Conservation (phyloP, 192 early-diverging fungal genomes). For the Thamnidium elegans region DNA sequence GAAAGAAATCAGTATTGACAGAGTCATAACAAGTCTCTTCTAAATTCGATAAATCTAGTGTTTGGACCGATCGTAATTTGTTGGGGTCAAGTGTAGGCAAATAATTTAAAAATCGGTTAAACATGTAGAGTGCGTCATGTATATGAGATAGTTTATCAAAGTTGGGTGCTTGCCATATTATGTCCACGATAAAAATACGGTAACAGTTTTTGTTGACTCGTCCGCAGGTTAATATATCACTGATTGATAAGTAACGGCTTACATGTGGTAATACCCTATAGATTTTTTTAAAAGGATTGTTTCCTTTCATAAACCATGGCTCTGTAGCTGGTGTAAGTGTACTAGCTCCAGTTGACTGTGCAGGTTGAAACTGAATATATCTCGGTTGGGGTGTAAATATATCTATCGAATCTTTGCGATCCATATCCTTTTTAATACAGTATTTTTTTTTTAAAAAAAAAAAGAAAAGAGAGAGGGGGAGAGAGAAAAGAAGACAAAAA, state of each 20-base stretch:
- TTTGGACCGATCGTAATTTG: neutral
- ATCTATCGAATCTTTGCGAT: too few relatives aligned
- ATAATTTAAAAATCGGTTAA: neutral
- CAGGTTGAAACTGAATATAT: too few relatives aligned
- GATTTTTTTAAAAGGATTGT: neutral
- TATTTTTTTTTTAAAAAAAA: too few relatives aligned
- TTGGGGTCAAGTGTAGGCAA: neutral
- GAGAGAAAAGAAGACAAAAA: too few relatives aligned
- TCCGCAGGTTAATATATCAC: neutral
- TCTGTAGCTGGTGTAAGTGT: too few relatives aligned
- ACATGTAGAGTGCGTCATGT: conserved; percentile 1
- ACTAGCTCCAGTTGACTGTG: too few relatives aligned
- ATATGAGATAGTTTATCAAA: neutral
- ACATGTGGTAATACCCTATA: neutral
- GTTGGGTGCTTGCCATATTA: neutral
- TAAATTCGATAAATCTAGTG: neutral
- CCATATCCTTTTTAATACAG: too few relatives aligned
- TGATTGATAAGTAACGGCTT: neutral
- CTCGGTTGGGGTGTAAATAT: too few relatives aligned
- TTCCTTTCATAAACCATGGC: too few relatives aligned
- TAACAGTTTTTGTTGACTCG: neutral
- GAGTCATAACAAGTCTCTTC: conserved; percentile 2
- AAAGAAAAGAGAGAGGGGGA: too few relatives aligned
- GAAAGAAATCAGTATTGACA: conserved; percentile 5
- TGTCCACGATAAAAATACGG: neutral